Evolutionary conservation across 306 rosid species (phyloP).

Genomic region (Crotalaria pallida): DNA sequence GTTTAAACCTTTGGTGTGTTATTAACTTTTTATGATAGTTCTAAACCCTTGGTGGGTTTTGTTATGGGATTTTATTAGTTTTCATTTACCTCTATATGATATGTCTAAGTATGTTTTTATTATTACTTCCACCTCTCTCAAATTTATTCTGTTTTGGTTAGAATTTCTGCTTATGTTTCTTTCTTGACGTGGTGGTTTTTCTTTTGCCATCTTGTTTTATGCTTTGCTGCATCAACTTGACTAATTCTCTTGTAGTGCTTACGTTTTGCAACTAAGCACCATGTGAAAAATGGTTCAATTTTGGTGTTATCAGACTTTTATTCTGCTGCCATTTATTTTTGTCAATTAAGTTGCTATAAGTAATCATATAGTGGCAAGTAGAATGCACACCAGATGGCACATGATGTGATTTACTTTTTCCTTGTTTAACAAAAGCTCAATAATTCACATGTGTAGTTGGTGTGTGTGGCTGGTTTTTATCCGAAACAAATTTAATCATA

Average conservation of each 20-base stretch:
- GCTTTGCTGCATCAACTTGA: slow-evolving; percentile 20
- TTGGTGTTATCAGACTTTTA: slow-evolving; percentile 3
- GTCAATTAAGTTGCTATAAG: slow-evolving; percentile 27
- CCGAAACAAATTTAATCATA: no score
- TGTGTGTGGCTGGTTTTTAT: no score
- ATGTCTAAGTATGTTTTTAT: slow-evolving; percentile 20
- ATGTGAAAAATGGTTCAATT: background rate
- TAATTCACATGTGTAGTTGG: no score
- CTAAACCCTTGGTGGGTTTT: no score
- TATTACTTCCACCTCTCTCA: background rate
- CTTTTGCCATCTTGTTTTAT: background rate
- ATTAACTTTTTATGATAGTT: no score
- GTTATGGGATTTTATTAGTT: slow-evolving; percentile 19
- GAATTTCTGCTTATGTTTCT: slow-evolving; percentile 30
- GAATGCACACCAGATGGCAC: background rate
- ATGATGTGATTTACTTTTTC: slow-evolving; percentile 3
- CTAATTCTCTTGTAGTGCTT: slow-evolving; percentile 19
- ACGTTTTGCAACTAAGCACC: background rate
- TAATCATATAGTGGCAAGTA: slow-evolving; percentile 5
- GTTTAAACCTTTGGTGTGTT: no score
- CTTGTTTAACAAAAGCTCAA: background rate
- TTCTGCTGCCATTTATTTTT: background rate
- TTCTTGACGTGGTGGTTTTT: slow-evolving; percentile 18
- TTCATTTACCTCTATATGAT: slow-evolving; percentile 53
- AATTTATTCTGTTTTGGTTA: slow-evolving; percentile 18